A percentile compares a stretch with the other conserved stretches of the same genome.
Conservation (phyloP, 2,329 filamentous ascomycete species). For the Venturiaceae sp. region DNA sequence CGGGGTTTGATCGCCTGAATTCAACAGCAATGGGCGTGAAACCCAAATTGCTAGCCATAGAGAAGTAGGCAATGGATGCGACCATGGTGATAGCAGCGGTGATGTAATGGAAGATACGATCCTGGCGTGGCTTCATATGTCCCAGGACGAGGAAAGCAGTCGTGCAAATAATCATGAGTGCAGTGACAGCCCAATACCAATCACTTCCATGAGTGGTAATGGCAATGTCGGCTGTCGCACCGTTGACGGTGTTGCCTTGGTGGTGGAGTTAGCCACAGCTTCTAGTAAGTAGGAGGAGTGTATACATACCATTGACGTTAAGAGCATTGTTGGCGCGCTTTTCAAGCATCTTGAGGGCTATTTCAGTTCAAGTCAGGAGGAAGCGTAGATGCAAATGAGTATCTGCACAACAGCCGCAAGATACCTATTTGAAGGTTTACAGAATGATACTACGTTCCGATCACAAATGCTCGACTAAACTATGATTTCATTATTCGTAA, state of each 20-base stretch:
- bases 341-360: background rate
- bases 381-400: too few relatives aligned
- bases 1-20: constrained; percentile 36
- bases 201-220: constrained; percentile 52
- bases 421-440: background rate
- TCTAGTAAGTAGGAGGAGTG: too few relatives aligned
- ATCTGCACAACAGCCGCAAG: background rate
- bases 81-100: constrained; percentile 49
- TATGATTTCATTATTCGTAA: background rate
- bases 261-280: background rate
- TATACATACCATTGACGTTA: background rate
- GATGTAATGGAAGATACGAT: constrained; percentile 57
- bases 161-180: constrained; percentile 47
- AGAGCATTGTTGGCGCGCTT: background rate
- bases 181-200: constrained; percentile 53
- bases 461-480: background rate
- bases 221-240: constrained; percentile 39
- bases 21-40: constrained; percentile 55
- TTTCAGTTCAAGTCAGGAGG: too few relatives aligned
- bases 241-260: constrained; percentile 34
- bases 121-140: constrained; percentile 41
- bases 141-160: constrained; percentile 44
- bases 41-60: constrained; percentile 57
- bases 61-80: constrained; percentile 54
- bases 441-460: background rate